Evolutionary conservation across 306 rosid genomes (phyloP).

Genomic region (Senna tora): DNA sequence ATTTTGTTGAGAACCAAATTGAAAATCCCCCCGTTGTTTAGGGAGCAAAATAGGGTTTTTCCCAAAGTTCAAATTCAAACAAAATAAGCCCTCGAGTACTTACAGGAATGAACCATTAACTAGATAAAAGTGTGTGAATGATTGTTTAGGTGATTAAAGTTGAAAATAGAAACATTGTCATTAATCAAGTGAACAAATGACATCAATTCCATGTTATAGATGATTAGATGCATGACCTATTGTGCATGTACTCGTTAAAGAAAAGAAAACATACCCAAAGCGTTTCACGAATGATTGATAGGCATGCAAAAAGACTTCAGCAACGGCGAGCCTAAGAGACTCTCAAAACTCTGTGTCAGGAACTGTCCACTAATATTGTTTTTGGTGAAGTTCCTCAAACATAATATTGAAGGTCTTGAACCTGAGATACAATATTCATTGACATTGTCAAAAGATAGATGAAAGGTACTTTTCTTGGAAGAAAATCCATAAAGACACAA

Average conservation of each 20-base stretch:
- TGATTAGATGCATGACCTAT: not conserved
- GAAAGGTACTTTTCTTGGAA: not conserved
- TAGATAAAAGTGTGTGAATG: not conserved
- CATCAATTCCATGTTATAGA: conserved; percentile 11
- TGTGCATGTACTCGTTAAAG: not conserved
- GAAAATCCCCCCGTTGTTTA: too few relatives aligned
- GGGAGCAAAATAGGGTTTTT: too few relatives aligned
- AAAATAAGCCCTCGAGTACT: not conserved
- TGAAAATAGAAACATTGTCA: not conserved
- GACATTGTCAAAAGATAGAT: conserved; percentile 24
- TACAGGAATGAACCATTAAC: not conserved
- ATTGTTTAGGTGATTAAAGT: not conserved
- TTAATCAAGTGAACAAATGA: not conserved
- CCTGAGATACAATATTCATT: conserved; percentile 49
- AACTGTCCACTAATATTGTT: conserved; percentile 95
- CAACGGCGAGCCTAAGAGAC: conserved; percentile 92
- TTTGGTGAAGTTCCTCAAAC: conserved; percentile 96
- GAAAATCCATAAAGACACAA: conserved; percentile 2
- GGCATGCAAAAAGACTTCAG: conserved; percentile 91
- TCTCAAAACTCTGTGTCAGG: conserved; percentile 91
- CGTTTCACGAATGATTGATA: conserved; percentile 87
- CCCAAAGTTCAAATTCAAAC: conserved; percentile 21
- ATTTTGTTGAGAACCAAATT: too few relatives aligned
- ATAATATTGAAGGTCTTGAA: conserved; percentile 80
- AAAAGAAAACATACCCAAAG: conserved; percentile 63